Conservation (phyloP, 257 asterid genomes). For the Datura wrightii region DNA sequence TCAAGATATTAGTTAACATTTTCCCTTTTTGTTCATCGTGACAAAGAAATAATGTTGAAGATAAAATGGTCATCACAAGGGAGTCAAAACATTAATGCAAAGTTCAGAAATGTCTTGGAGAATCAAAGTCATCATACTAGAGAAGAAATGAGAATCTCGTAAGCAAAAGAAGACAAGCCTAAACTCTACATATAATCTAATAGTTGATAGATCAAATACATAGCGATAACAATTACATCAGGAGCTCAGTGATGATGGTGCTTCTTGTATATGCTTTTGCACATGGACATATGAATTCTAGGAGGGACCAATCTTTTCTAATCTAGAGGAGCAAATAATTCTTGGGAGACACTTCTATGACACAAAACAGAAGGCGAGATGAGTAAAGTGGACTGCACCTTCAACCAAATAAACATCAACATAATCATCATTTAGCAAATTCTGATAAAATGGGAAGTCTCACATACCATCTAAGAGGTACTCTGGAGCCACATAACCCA, state of each 20-base stretch:
- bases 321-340: neutral
- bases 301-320: neutral
- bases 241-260: slow-evolving; percentile 1
- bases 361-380: neutral
- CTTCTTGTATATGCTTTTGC: slow-evolving; percentile 11
- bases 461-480: slow-evolving; percentile 78
- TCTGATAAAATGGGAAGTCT: slow-evolving; percentile 6
- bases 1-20: neutral
- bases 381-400: neutral
- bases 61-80: neutral
- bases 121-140: neutral
- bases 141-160: neutral
- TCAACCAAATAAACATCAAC: neutral
- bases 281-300: neutral
- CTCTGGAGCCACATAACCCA: slow-evolving; percentile 93
- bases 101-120: neutral
- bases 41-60: slow-evolving; percentile 9
- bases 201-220: neutral
- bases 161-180: slow-evolving; percentile 1
- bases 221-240: neutral
- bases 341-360: slow-evolving; percentile 12
- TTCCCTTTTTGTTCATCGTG: neutral
- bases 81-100: neutral
- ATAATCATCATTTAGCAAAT: slow-evolving; percentile 8
- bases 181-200: neutral